Percentiles rank a stretch among this genome's conserved stretches.
These are phyloP conservation scores for Anthracocystis panici-leucophaei DNA, from an alignment of 1,284 basidiomycete genomes.

Conservation along the genomic window DNA sequence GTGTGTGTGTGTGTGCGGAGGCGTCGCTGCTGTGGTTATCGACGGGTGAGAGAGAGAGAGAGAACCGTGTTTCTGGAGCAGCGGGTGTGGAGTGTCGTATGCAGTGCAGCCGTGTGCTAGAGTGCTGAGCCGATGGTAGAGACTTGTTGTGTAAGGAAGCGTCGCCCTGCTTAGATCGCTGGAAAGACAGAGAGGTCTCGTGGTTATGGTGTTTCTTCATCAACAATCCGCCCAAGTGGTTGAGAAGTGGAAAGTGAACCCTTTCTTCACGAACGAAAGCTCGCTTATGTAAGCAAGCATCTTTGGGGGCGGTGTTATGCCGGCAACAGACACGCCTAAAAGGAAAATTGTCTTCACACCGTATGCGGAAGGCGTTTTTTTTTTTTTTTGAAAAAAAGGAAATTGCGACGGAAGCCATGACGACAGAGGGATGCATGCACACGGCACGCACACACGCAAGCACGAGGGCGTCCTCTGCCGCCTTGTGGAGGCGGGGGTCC, in stretches of 20 bases:
- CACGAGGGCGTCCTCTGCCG: neutral
- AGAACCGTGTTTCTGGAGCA: no score
- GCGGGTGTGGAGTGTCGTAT: no score
- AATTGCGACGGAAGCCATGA: neutral
- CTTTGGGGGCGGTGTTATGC: no score
- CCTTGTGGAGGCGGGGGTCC: slow-evolving; percentile 20
- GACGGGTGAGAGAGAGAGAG: no score
- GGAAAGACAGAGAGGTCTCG: neutral
- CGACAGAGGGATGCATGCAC: slow-evolving; percentile 7
- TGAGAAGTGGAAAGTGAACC: neutral
- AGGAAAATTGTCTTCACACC: neutral
- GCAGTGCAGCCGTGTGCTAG: no score
- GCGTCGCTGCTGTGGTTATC: no score
- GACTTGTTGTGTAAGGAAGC: no score
- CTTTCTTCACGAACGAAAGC: neutral
- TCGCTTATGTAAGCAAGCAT: slow-evolving; percentile 8
- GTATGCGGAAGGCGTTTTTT: neutral
- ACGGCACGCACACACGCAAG: no score
- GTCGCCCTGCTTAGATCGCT: no score
- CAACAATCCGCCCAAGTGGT: neutral
- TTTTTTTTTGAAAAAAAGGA: neutral
- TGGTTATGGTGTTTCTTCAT: neutral
- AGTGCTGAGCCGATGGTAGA: no score
- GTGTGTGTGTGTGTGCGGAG: no score
- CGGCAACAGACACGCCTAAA: neutral